Percentiles rank a stretch among this genome's conserved stretches.
Evolutionary conservation across 139 green algal species (phyloP).

Genomic region (Picochlorum sp.): DNA sequence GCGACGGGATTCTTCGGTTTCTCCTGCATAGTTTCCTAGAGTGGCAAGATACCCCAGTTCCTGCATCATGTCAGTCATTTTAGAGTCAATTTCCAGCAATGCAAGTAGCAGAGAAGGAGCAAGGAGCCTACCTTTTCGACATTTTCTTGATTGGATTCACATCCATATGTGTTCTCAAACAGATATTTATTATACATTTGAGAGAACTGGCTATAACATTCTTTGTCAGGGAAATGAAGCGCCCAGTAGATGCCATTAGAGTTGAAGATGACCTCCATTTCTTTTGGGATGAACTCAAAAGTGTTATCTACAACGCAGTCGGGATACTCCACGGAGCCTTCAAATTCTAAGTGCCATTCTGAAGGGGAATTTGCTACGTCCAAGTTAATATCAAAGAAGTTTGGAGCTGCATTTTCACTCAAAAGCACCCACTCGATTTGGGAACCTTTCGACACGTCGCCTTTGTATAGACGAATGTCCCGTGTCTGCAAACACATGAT

Average conservation of each 20-base stretch:
- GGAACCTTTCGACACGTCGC: neutral
- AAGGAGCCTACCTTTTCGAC: slow-evolving; percentile 32
- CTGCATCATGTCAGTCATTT: slow-evolving; percentile 11
- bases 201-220: slow-evolving; percentile 31
- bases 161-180: slow-evolving; percentile 78
- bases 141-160: slow-evolving; percentile 39
- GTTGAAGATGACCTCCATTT: slow-evolving; percentile 33
- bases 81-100: slow-evolving; percentile 6
- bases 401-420: slow-evolving; percentile 11
- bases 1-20: slow-evolving; percentile 26
- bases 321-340: slow-evolving; percentile 8
- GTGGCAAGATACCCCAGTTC: neutral
- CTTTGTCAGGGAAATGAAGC: slow-evolving; percentile 34
- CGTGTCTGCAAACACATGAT: neutral
- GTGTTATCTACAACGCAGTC: slow-evolving; percentile 12
- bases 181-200: slow-evolving; percentile 40
- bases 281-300: slow-evolving; percentile 18
- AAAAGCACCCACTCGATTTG: slow-evolving; percentile 45
- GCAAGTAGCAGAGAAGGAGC: slow-evolving; percentile 10
- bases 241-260: slow-evolving; percentile 34
- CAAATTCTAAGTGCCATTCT: slow-evolving; percentile 39
- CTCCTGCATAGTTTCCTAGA: neutral
- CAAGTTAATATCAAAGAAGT: slow-evolving; percentile 63
- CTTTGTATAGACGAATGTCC: neutral
- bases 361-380: slow-evolving; percentile 26